Evolutionary conservation across 2,329 filamentous ascomycete genomes (phyloP), one percentile per base, ranked within the genome.

Genomic region (Colletotrichum sp.): DNA sequence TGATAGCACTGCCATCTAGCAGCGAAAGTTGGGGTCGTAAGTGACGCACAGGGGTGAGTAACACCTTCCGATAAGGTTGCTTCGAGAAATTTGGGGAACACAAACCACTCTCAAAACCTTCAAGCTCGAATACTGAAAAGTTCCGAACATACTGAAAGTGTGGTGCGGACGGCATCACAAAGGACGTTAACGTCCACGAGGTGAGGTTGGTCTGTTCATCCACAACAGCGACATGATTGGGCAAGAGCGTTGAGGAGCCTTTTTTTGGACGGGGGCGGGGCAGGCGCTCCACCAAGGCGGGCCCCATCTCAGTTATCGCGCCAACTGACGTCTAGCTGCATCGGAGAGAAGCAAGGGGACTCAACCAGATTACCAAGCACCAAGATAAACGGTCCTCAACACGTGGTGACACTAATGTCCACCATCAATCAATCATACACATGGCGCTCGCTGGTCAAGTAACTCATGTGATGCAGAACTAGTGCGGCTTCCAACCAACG

Each of bases 291-390:
- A 72, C 44, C 55, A 44, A 28, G 39, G 72, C 30, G 60, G 60
- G 62, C 24, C 71, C 26, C 32, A 55, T 68, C 49, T 30, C 18
- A 30, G 39, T 12, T 28, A 36, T 64, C 60, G 69, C 63, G 39
- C 21, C 52, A 57, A 52, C 30, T 72, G 52, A 72, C 62, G 72
- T 67, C 59, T 49, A 52, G 49, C 21, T 15, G 21, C 32, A 67
- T 59, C 44, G 44, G 44, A 52, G 60, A 62, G 52, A 39, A 62
- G 21, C 36, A 18, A 36, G 60, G 36, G 18, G 52, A 34, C 39
- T 28, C 57, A 30, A 18, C n/a, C 28, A 36, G 69, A 76, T 76
- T 76, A 76, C 73, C 73, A 76, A 76, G 69, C 73, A 63, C 26
- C 63, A 16, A 52, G 70, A 68, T 63, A 52, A 68, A 63, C 55